Percentiles rank a stretch among this genome's conserved stretches.
Evolutionary conservation across 2,329 filamentous ascomycete genomes (phyloP).

Genomic region (Conoideocrella luteorostrata): DNA sequence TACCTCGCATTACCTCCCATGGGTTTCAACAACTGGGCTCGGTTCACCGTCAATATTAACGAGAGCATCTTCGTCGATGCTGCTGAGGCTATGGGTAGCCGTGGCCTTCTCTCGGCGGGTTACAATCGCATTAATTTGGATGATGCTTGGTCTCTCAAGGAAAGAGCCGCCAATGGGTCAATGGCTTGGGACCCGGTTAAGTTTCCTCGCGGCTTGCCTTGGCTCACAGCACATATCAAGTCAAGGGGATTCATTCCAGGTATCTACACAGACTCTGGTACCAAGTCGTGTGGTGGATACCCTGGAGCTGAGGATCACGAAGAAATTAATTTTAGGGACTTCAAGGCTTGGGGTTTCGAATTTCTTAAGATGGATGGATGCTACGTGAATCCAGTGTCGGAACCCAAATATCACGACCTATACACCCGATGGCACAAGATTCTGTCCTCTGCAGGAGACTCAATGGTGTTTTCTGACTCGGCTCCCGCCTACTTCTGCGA

Average conservation of each 20-base stretch:
- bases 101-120: slow-evolving; percentile 29
- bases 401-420: slow-evolving; percentile 20
- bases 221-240: slow-evolving; percentile 32
- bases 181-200: slow-evolving; percentile 33
- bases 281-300: slow-evolving; percentile 35
- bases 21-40: slow-evolving; percentile 47
- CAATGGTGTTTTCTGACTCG: slow-evolving; percentile 38
- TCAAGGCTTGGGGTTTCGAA: slow-evolving; percentile 30
- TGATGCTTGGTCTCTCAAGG: slow-evolving; percentile 35
- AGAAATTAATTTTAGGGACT: slow-evolving; percentile 33
- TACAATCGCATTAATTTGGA: slow-evolving; percentile 35
- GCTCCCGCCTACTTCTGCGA: slow-evolving; percentile 38
- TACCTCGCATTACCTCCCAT: slow-evolving; percentile 43
- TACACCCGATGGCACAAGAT: slow-evolving; percentile 37
- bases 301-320: slow-evolving; percentile 35
- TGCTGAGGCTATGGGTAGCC: slow-evolving; percentile 36
- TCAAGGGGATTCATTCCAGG: slow-evolving; percentile 35
- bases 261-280: slow-evolving; percentile 39
- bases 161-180: slow-evolving; percentile 28
- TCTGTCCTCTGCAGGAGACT: slow-evolving; percentile 25
- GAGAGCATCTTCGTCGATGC: slow-evolving; percentile 41
- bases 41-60: slow-evolving; percentile 40
- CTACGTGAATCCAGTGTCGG: no score
- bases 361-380: slow-evolving; percentile 36
- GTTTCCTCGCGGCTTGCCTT: slow-evolving; percentile 37